Evolutionary conservation across 805 yeast species (phyloP).

Genomic region (Teunomyces stri): DNA sequence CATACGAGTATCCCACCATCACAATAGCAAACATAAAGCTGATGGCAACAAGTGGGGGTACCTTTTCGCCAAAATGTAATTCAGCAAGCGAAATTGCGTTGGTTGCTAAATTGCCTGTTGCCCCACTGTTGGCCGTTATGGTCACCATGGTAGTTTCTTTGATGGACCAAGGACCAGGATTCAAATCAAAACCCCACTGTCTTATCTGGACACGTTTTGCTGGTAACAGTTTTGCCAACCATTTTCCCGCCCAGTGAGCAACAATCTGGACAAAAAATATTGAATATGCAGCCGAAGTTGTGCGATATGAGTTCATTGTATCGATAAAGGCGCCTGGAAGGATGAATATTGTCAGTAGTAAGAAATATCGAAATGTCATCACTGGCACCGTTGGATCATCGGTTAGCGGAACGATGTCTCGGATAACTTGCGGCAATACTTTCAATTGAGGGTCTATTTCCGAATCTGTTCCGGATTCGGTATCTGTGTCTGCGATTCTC

Average conservation of each 20-base stretch:
- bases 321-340: constrained; percentile 43
- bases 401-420: constrained; percentile 36
- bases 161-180: constrained; percentile 57
- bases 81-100: constrained; percentile 47
- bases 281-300: constrained; percentile 49
- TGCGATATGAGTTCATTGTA: constrained; percentile 42
- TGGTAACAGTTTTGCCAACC: constrained; percentile 44
- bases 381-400: constrained; percentile 41
- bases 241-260: constrained; percentile 46
- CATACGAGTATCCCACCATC: constrained; percentile 52
- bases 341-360: constrained; percentile 33
- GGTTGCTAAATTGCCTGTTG: constrained; percentile 53
- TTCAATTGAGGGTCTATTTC: constrained; percentile 16
- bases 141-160: constrained; percentile 54
- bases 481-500: too few species aligned
- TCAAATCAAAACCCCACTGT: constrained; percentile 32
- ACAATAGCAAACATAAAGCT: constrained; percentile 52
- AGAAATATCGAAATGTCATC: constrained; percentile 34
- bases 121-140: constrained; percentile 50
- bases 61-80: constrained; percentile 37
- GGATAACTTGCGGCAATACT: constrained; percentile 29
- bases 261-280: constrained; percentile 52
- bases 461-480: background rate
- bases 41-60: constrained; percentile 37
- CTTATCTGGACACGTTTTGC: constrained; percentile 16